phyloP scores from a whole-genome alignment of 148 eudicot genomes.

The Salicornia ramosissima region DNA sequence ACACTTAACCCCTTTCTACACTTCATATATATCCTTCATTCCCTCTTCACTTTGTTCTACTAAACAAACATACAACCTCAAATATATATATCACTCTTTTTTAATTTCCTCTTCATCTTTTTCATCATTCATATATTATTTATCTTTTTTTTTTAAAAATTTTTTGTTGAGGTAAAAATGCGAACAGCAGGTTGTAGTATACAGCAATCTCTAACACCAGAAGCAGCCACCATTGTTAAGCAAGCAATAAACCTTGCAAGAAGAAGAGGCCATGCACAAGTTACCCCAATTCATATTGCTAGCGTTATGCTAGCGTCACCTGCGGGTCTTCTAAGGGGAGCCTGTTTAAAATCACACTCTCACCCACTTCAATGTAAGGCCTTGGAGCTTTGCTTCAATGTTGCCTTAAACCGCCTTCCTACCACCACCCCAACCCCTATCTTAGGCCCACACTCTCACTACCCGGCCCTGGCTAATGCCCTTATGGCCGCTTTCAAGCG shows the following conservation, averaged over 20 bases:
- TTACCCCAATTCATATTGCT: slow-evolving; percentile 86
- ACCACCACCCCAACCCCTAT: slow-evolving; percentile 45
- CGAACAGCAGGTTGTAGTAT: slow-evolving; percentile 61
- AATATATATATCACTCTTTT: not conserved
- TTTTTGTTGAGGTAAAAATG: slow-evolving; percentile 44
- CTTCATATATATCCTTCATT: slow-evolving; percentile 25
- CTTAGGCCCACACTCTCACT: slow-evolving; percentile 43
- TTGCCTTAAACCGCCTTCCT: slow-evolving; percentile 83
- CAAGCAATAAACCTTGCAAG: slow-evolving; percentile 75
- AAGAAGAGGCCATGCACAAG: slow-evolving; percentile 83
- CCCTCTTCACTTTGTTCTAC: slow-evolving; percentile 21
- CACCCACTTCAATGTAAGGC: slow-evolving; percentile 89
- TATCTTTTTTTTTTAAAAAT: not conserved
- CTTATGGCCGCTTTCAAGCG: slow-evolving; percentile 73
- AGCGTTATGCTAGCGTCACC: slow-evolving; percentile 70
- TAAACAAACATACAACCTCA: not conserved
- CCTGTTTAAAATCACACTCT: slow-evolving; percentile 74
- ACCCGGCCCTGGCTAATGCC: slow-evolving; percentile 54
- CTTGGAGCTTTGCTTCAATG: slow-evolving; percentile 92
- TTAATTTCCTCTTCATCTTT: not conserved
- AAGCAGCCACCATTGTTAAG: slow-evolving; percentile 58
- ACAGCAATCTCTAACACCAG: slow-evolving; percentile 71
- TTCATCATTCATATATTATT: not conserved
- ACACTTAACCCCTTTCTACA: not conserved
- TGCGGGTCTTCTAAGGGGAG: slow-evolving; percentile 42